A percentile compares a stretch with the other conserved stretches of the same genome.
Evolutionary conservation across 306 rosid genomes (phyloP).

Genomic region (Rosa multiflora): DNA sequence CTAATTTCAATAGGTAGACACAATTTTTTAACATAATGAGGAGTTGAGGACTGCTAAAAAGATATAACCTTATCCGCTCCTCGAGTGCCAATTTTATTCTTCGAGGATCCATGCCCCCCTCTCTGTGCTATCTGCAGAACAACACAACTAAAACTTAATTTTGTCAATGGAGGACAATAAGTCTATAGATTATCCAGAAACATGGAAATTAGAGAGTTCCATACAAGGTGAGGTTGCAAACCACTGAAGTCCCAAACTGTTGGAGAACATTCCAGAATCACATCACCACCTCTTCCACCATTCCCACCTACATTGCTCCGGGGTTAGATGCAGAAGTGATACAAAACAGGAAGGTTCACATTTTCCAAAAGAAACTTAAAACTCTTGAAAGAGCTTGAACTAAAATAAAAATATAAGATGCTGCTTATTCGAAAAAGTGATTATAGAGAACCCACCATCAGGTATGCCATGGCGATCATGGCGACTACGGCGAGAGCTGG

Average conservation of each 20-base stretch:
- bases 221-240: slow-evolving; percentile 78
- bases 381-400: neutral
- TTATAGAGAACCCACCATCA: slow-evolving; percentile 52
- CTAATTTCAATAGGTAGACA: neutral
- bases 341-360: neutral
- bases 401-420: neutral
- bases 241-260: slow-evolving; percentile 91
- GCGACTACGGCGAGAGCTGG: slow-evolving; percentile 65
- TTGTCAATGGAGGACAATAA: slow-evolving; percentile 13
- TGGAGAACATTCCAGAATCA: slow-evolving; percentile 77
- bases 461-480: slow-evolving; percentile 59
- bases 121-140: slow-evolving; percentile 54
- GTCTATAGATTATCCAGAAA: slow-evolving; percentile 20
- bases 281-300: slow-evolving; percentile 94
- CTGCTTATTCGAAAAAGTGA: neutral
- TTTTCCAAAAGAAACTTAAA: neutral
- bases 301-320: slow-evolving; percentile 62
- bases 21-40: neutral
- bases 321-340: slow-evolving; percentile 13
- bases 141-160: slow-evolving; percentile 18
- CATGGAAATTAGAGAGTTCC: slow-evolving; percentile 22
- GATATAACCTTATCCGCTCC: slow-evolving; percentile 73
- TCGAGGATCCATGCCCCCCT: slow-evolving; percentile 83
- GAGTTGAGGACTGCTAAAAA: slow-evolving; percentile 5
- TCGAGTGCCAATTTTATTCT: slow-evolving; percentile 81